Conservation (phyloP, 2,329 filamentous ascomycete genomes). For the Biscogniauxia sp. region DNA sequence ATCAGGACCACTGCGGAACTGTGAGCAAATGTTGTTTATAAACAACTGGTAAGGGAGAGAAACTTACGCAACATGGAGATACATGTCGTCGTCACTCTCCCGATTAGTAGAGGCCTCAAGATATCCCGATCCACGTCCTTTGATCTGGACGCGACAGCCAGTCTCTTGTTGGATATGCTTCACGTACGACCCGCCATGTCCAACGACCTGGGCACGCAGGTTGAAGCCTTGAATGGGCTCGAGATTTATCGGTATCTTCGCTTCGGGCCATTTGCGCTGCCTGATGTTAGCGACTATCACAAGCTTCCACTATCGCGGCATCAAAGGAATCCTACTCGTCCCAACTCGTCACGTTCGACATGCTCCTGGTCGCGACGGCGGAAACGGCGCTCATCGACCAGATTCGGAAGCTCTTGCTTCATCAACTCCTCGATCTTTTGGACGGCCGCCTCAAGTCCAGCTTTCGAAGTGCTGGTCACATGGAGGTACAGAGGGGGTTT, state of each 20-base stretch:
- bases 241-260: constrained; percentile 86
- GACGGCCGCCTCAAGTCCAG: constrained; percentile 86
- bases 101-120: constrained; percentile 82
- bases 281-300: constrained; percentile 13
- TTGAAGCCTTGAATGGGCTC: constrained; percentile 95
- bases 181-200: constrained; percentile 89
- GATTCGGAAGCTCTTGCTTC: constrained; percentile 90
- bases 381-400: constrained; percentile 93
- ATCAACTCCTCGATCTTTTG: constrained; percentile 90
- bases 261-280: constrained; percentile 97
- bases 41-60: not conserved
- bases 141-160: constrained; percentile 94
- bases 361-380: constrained; percentile 76
- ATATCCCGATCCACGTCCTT: constrained; percentile 92
- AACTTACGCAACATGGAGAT: constrained; percentile 86
- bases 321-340: constrained; percentile 62
- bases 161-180: constrained; percentile 98
- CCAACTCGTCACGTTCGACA: constrained; percentile 87
- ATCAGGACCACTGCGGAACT: constrained; percentile 70
- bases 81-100: constrained; percentile 96
- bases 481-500: constrained; percentile 93
- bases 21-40: constrained; percentile 30
- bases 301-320: not conserved
- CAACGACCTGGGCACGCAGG: constrained; percentile 91
- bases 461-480: constrained; percentile 87